Percentiles rank a stretch among this genome's conserved stretches.
Evolutionary conservation across 768 basidiomycete genomes (phyloP).

Genomic region (Phaeotremella skinneri): DNA sequence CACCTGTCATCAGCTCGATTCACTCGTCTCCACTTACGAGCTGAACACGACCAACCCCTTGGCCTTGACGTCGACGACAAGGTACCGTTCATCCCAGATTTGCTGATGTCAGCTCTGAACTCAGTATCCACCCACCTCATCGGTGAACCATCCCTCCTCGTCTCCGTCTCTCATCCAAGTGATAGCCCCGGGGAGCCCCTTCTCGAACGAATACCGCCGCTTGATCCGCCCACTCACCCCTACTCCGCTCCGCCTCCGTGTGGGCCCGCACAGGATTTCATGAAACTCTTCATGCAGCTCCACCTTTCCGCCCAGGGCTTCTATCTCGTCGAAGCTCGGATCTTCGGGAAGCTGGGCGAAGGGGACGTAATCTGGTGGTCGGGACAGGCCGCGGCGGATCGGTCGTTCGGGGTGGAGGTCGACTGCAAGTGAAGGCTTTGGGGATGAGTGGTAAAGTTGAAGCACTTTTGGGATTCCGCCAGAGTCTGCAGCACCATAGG

Average conservation of each 20-base stretch:
- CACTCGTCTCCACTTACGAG: conserved; percentile 61
- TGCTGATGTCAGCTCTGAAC: conserved; percentile 54
- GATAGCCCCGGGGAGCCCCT: conserved; percentile 66
- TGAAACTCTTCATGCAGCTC: conserved; percentile 65
- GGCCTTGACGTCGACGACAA: conserved; percentile 70
- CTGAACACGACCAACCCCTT: conserved; percentile 81
- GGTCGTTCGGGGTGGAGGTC: conserved; percentile 79
- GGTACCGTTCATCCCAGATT: conserved; percentile 81
- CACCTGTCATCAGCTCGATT: conserved; percentile 52
- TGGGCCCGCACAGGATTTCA: conserved; percentile 60
- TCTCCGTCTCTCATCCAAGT: conserved; percentile 58
- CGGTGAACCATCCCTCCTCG: conserved; percentile 56
- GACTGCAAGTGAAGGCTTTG: conserved; percentile 54
- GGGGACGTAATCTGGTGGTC: conserved; percentile 61
- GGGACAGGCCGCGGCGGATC: conserved; percentile 68
- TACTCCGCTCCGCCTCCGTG: conserved; percentile 46
- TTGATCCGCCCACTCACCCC: conserved; percentile 82
- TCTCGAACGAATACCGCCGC: conserved; percentile 66
- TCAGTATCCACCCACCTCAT: conserved; percentile 55
- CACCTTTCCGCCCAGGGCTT: conserved; percentile 59
- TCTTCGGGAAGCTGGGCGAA: conserved; percentile 65
- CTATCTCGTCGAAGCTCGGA: conserved; percentile 69
- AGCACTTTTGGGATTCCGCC: conserved; percentile 59
- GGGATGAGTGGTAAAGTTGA: conserved; percentile 11
- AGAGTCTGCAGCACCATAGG: conserved; percentile 53